Percentiles rank a stretch among this genome's conserved stretches.
These are phyloP conservation scores for Volvox carteri DNA, from an alignment of 163 green algal species.

Conservation along the genomic window DNA sequence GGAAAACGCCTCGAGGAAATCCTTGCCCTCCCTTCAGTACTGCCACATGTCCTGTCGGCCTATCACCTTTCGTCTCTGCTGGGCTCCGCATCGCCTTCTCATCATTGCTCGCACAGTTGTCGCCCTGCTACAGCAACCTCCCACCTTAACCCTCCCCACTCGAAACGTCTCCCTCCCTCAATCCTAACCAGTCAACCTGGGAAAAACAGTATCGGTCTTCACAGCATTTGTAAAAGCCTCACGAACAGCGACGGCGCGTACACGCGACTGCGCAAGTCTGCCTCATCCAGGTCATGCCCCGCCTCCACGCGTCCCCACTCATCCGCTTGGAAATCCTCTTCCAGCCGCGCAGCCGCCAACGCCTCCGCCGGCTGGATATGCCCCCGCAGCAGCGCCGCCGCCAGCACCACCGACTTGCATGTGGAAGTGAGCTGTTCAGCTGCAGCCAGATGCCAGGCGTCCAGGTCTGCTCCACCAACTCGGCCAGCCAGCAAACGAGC, in stretches of 20 bases:
- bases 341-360: constrained; percentile 78
- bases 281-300: constrained; percentile 95
- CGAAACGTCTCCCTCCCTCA: no score
- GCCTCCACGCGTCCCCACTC: constrained; percentile 96
- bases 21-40: no score
- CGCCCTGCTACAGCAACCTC: no score
- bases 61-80: no score
- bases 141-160: no score
- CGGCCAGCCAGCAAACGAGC: no score
- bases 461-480: constrained; percentile 68
- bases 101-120: no score
- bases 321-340: constrained; percentile 93
- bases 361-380: constrained; percentile 70
- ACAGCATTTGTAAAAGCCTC: constrained; percentile 60
- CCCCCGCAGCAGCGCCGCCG: constrained; percentile 77
- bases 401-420: constrained; percentile 86
- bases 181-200: no score
- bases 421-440: constrained; percentile 77
- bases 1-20: no score
- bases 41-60: no score
- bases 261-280: constrained; percentile 86
- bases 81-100: no score
- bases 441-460: constrained; percentile 81
- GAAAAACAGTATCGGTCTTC: no score
- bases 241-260: constrained; percentile 74